Conservation (phyloP, 257 asterid genomes). For the Prunella vulgaris region DNA sequence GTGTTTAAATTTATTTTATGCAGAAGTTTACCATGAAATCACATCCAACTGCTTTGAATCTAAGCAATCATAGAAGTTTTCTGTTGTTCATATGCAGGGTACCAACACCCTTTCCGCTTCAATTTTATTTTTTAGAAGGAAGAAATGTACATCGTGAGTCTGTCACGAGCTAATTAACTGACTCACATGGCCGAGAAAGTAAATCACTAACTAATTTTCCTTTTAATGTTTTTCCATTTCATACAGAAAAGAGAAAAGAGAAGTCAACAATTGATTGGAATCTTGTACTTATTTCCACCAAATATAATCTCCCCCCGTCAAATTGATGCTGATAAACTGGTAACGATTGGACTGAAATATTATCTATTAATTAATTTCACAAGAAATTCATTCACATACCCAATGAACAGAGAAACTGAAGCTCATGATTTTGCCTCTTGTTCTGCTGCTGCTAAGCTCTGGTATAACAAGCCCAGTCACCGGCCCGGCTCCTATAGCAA, state of each 20-base stretch:
- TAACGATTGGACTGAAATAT: neutral
- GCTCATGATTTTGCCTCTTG: constrained; percentile 76
- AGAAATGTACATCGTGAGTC: neutral
- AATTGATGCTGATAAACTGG: neutral
- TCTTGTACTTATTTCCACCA: too few species aligned
- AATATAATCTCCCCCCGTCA: neutral
- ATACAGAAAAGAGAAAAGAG: neutral
- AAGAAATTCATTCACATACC: constrained; percentile 39
- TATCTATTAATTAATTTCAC: neutral
- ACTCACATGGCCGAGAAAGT: neutral
- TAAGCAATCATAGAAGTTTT: too few species aligned
- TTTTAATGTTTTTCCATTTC: neutral
- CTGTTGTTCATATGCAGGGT: too few species aligned
- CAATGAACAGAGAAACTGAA: constrained; percentile 88
- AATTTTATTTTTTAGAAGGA: too few species aligned
- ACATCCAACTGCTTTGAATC: too few species aligned
- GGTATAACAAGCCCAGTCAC: constrained; percentile 85
- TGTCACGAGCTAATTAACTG: neutral
- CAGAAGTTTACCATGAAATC: too few species aligned
- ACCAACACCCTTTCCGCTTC: neutral
- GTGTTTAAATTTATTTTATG: too few species aligned
- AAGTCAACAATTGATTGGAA: too few species aligned
- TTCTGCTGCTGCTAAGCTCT: constrained; percentile 90
- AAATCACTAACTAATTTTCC: neutral
- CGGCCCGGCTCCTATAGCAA: constrained; percentile 85